Base-by-base conservation (phyloP, 78 protist genomes). In the Mantamonas sphyraenae region DNA sequence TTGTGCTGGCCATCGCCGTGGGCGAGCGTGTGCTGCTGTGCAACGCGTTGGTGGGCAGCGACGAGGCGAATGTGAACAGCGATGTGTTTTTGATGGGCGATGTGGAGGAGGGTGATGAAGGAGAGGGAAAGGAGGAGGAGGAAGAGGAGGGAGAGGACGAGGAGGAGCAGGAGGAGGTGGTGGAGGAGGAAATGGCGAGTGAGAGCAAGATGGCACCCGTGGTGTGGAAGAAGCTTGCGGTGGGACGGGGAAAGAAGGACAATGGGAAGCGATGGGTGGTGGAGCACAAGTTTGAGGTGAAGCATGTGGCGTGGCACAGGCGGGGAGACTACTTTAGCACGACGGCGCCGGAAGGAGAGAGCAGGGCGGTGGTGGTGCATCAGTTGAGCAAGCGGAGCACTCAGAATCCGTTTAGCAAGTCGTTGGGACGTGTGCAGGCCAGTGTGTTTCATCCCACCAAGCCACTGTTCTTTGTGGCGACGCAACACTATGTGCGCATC, bases 281-380 rank as follows among this genome's bases (percentile, higher is more conserved):
- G 7, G 51, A 10, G 12, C 7, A 33, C 19, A 68, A 68, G 31
- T 0, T 20, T 17, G n/a, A 0, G 33, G 61, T 80, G 34, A 56
- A 38, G 45, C 35, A 72, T 30, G n/a, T 92, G 37, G 60, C 73
- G 12, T 93, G 96, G 96, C 99, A 96, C 80, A 60, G 53, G 59
- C 70, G 80, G 65, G 97, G 99, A 51, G 96, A 93, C 57, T 96
- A 96, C 71, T 42, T 93, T n/a, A 89, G 87, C 20, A 55, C 92
- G 0, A 80, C 87, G 0, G 56, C 71, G 37, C 90, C 95, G 20
- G 81, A 86, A 24, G 78, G 79, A 30, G 64, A 37, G 31, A 35
- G 33, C 38, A 17, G 45, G 7, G 56, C 40, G 12, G 71, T 66
- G 31, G 71, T 42, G 1, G 28, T 66, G 37, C 71, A 66, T n/a